Percentiles rank a stretch among this genome's conserved stretches.
Evolutionary conservation across 805 yeast species (phyloP).

Genomic region (Ogataea trehaloabstinens): DNA sequence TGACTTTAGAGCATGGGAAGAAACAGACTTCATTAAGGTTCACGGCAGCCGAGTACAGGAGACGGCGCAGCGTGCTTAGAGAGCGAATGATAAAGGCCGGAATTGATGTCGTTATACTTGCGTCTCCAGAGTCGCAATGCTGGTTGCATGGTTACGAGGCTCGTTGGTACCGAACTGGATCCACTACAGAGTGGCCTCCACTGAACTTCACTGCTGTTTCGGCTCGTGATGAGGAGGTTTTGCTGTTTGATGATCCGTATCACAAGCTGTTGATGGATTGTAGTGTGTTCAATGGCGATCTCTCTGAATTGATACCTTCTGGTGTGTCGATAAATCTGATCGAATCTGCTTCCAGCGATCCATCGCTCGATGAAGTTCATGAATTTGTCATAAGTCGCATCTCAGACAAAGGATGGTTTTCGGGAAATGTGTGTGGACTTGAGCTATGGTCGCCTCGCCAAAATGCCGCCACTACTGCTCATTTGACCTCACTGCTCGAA

Average conservation of each 20-base stretch:
- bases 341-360: not conserved
- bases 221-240: not conserved
- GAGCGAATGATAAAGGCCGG: not conserved
- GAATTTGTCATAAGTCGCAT: not conserved
- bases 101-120: not conserved
- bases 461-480: not conserved
- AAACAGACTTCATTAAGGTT: not conserved
- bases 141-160: not conserved
- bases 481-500: not conserved
- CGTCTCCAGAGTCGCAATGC: not conserved
- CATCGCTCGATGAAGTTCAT: not conserved
- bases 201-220: not conserved
- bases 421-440: not conserved
- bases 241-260: not conserved
- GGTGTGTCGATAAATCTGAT: not conserved
- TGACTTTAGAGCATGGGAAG: not conserved
- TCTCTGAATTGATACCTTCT: not conserved
- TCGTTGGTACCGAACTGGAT: not conserved
- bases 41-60: not conserved
- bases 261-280: not conserved
- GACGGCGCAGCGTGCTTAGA: not conserved
- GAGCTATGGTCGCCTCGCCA: not conserved
- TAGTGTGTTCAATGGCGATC: not conserved
- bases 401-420: not conserved
- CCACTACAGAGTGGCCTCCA: not conserved